Base-by-base conservation (phyloP, 148 eudicot species). In the Chenopodium quinoa region DNA sequence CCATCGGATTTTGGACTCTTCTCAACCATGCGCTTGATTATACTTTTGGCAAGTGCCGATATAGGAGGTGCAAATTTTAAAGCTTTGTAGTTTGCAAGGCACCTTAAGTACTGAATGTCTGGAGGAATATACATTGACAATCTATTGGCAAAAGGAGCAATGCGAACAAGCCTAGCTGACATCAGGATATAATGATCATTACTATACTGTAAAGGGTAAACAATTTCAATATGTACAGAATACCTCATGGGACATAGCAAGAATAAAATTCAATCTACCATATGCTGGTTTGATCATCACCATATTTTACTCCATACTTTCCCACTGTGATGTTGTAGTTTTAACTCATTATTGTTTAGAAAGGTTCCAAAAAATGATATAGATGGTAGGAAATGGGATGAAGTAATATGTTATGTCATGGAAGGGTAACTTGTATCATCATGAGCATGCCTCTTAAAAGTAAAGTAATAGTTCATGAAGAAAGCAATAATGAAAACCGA, bases 141-240 rank as follows among this genome's bases (percentile, higher is more conserved):
- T 85, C 98, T 90, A 85, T 94, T 94, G 71, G 98, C 98, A 79
- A 94, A 94, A 2, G 98, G 98, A 70, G 98, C 86, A 80, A 94
- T 86, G 22, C 97, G 92, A 27, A 92, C 83, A 80, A 94, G 85
- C 83, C 98, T 94, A 90, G 85, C 25, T 40, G 75, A 81, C 56
- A 81, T 25, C 75, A 81, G 64, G 50, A 76, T 66, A 52, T 25
- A 48, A 2, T 7, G 58, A 73, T 84, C 37, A 84, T 56, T 52
- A 64, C 22, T n/a, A 13, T 56, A 0, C 25, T 20, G 27, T 47
- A 66, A 9, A 50, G 14, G 12, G 54, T 50, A 22, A 47, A 20
- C 7, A 50, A 47, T 44, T 16, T 16, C 71, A 78, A 10, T 23
- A 40, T 37, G 34, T 44, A 47, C 25, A 65, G 37, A 50, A 31